Evolutionary conservation across 2,329 filamentous ascomycete species (phyloP), one percentile per base, ranked within the genome.

Genomic region (Aspergillus clavatus): DNA sequence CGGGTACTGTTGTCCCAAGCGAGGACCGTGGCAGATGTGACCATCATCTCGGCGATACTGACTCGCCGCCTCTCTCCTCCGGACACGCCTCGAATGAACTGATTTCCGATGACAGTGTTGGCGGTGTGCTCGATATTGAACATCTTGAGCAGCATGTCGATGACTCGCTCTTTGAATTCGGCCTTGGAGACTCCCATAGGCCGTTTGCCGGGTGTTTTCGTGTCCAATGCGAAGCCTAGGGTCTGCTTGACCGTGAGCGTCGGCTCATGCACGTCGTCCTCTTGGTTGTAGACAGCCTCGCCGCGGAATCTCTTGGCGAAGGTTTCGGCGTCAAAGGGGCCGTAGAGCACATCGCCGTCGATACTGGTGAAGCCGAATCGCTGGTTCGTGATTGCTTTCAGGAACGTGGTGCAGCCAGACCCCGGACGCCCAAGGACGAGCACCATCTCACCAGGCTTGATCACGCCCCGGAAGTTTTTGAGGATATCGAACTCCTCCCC

Each of bases 61-160:
- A 90, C 87, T 51, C 86, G 82, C 70, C 89, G 89, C 44, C 85
- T 75, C 68, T 91, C 87, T 45, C 84, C 87, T 50, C 86, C 89
- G 37, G 82, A 88, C 0, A 94, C 77, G 63, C 89, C 89, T 40
- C 87, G 83, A 16, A 93, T 78, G 51, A 91, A 89, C 1, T 81
- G 79, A 51, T 93, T 86, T 6, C 90, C 90, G 21, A 95, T 88
- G 23, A 91, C 81, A 0, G 90, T 96, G 62, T 89, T 80, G 41
- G 81, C 79, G 0, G 89, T 94, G 66, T 95, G 89, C 65, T 90
- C 86, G 43, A 95, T 95, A 62, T 91, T 93, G 75, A 95, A 94
- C 86, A 94, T 93, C 60, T 87, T 88, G 41, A 95, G 74, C 47
- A 95, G 75, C 58, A 84, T 80, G 14, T 81, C 77, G 49, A 90